Conservation (phyloP, 2,329 filamentous ascomycete genomes). For the Xylaria sp. region DNA sequence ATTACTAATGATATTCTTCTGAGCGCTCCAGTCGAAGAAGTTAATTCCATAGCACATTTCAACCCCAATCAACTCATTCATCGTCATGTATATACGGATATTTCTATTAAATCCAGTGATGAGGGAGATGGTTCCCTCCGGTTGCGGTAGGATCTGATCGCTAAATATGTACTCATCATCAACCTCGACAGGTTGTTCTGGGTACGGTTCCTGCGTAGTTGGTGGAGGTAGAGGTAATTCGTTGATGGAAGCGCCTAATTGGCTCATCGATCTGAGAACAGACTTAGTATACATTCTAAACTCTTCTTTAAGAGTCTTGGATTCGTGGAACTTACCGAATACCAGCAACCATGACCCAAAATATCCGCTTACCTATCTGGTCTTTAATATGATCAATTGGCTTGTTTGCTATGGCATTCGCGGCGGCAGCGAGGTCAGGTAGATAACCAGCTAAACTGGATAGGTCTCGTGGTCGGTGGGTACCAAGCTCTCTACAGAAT, state of each 20-base stretch:
- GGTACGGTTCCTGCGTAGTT: conserved; percentile 79
- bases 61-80: conserved; percentile 80
- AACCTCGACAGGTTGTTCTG: conserved; percentile 81
- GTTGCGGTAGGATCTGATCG: conserved; percentile 75
- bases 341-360: conserved; percentile 84
- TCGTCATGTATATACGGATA: conserved; percentile 81
- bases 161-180: conserved; percentile 84
- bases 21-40: conserved; percentile 80
- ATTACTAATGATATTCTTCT: conserved; percentile 76
- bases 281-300: conserved; percentile 18
- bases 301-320: not conserved
- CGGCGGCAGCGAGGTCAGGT: conserved; percentile 50
- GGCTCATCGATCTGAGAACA: conserved; percentile 73
- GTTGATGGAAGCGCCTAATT: conserved; percentile 76
- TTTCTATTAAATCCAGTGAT: conserved; percentile 85
- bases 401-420: conserved; percentile 54
- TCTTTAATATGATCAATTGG: conserved; percentile 76
- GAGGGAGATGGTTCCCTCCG: conserved; percentile 72
- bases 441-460: conserved; percentile 28
- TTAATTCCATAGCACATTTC: conserved; percentile 85
- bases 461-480: conserved; percentile 64
- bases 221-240: conserved; percentile 81
- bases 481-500: conserved; percentile 73
- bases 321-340: conserved; percentile 64
- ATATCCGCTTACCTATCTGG: conserved; percentile 80